These are phyloP conservation scores for Brassica incana DNA, from an alignment of 345 rosid species.

Conservation along the genomic window DNA sequence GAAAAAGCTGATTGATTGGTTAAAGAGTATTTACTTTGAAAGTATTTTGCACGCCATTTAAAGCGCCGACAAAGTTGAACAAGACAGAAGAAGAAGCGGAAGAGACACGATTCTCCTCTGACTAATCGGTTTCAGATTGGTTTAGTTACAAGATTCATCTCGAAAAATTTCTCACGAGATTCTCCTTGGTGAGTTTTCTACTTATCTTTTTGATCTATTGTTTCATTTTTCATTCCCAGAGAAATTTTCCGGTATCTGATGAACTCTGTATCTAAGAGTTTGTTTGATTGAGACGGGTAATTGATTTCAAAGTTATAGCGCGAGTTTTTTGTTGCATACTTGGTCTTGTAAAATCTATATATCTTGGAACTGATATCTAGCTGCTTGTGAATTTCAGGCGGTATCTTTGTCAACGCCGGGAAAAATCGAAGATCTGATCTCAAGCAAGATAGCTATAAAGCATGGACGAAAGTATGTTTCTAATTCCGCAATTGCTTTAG, in stretches of 20 bases:
- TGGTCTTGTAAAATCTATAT: not conserved
- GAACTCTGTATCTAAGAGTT: conserved; percentile 1
- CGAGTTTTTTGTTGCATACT: not conserved
- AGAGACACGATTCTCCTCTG: conserved; percentile 5
- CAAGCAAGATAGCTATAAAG: not conserved
- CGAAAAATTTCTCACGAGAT: not conserved
- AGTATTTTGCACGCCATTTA: conserved; percentile 22
- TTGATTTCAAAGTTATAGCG: not conserved
- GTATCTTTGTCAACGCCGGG: conserved; percentile 19
- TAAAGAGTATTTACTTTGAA: conserved; percentile 6
- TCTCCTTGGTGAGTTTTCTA: conserved; percentile 11
- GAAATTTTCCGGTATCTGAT: not conserved
- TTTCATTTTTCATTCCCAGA: not conserved
- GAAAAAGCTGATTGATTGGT: not conserved
- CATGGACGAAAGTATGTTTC: conserved; percentile 24
- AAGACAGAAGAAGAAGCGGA: not conserved
- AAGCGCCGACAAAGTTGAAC: conserved; percentile 34
- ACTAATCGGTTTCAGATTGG: conserved; percentile 11
- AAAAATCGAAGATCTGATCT: conserved; percentile 25
- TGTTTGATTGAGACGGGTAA: not conserved
- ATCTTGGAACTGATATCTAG: not conserved
- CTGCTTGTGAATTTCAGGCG: not conserved
- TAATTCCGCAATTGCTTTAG: too few relatives aligned
- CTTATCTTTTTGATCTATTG: not conserved
- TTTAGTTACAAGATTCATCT: not conserved